Conservation (phyloP, 768 basidiomycete genomes). For the Leccinellum albellum region DNA sequence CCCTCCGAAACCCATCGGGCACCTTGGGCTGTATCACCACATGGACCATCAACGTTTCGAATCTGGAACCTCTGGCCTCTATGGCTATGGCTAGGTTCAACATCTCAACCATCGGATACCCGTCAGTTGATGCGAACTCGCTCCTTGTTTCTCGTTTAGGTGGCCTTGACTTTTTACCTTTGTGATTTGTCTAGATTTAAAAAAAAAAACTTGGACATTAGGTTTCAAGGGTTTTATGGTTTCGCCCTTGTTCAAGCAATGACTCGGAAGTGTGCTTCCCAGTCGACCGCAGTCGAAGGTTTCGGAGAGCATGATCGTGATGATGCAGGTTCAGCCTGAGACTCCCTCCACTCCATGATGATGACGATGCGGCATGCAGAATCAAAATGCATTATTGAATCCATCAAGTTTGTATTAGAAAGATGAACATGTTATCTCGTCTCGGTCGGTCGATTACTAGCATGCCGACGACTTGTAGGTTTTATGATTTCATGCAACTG, state of each 20-base stretch:
- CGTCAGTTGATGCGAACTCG: neutral
- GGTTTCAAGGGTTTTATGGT: neutral
- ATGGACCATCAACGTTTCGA: neutral
- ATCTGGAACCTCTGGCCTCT: neutral
- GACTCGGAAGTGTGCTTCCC: neutral
- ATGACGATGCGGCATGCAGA: neutral
- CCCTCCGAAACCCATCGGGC: too few relatives aligned
- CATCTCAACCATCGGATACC: neutral
- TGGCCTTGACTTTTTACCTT: neutral
- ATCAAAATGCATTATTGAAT: neutral
- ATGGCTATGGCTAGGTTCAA: neutral
- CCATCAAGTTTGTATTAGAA: neutral
- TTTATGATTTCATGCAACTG: neutral
- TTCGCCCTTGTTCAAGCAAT: neutral
- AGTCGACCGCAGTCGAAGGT: neutral
- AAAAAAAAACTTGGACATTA: neutral
- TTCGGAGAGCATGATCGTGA: neutral
- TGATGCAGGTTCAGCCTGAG: neutral
- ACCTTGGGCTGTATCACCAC: neutral
- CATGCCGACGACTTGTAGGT: neutral
- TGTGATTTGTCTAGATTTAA: too few relatives aligned
- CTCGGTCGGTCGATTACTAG: neutral
- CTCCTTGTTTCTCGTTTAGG: neutral
- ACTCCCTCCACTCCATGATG: neutral
- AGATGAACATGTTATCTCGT: neutral